Base-by-base conservation (phyloP, 129 eudicot species). In the Lonicera japonica region DNA sequence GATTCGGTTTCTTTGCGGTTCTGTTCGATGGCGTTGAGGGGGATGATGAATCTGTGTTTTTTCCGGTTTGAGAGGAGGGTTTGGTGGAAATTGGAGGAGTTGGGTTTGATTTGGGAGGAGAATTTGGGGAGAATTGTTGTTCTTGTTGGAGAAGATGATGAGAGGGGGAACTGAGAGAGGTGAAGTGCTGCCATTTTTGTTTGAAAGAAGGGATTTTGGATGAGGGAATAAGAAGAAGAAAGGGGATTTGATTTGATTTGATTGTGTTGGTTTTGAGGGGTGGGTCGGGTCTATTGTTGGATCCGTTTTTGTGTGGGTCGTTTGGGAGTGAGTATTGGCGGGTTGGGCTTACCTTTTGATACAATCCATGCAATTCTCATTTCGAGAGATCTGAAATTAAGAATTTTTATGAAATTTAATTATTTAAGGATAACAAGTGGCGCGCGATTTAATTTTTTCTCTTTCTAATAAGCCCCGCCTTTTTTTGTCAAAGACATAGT, bases 161-260 rank as follows among this genome's bases (percentile, higher is more conserved):
- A 22, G 48, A 21, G 25, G 22, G 78, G 40, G 57, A 73, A 29
- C 17, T 62, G 82, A 16, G 86, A 57, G 55, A 77, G 70, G 17
- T 80, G 39, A 40, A 77, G 48, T 66, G 75, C 64, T 66, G 75
- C 64, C 84, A 71, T 63, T 24, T 55, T 18, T 52, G 41, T n/a
- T 9, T 23, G 46, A 36, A 5, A 19, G 23, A 3, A n/a, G 66
- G 1, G 43, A 13, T 11, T 51, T 36, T 34, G 70, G 48, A 34
- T 51, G 61, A 54, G 13, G 18, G 2, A 14, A 2, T 3, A 14
- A 43, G 16, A 43, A 20, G 23, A 19, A n/a, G 7, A 19, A 11
- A 10, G 34, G 40, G 55, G 25, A 1, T 41, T 5, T 15, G n/a
- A n/a, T n/a, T n/a, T n/a, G n/a, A n/a, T n/a, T n/a, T n/a, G n/a